Base-by-base conservation (phyloP, 805 yeast genomes). In the Grigorovia jiainica region DNA sequence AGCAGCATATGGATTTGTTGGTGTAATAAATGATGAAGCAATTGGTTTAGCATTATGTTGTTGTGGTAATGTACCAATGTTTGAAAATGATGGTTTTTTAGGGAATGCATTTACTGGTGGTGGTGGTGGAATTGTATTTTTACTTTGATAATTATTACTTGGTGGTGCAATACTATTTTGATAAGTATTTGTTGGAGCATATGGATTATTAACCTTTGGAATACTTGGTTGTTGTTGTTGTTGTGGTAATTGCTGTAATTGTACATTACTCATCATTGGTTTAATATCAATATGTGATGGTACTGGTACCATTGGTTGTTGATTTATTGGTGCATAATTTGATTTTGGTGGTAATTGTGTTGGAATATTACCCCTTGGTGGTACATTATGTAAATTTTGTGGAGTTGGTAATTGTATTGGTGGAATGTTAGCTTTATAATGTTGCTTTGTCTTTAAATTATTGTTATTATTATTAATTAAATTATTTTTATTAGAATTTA, bases 1-100 rank as follows among this genome's bases (percentile, higher is more conserved):
- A 18, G 43, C 29, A 10, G 61, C 54, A 34, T 57, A 54, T 24
- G 62, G 58, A 19, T 60, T 50, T n/a, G 51, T 46, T 17, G 64
- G 57, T 16, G 55, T 46, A 23, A 49, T 44, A 27, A 47, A 47
- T 10, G 55, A 40, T 43, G 46, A 43, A 5, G 42, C n/a, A 8
- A 49, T 42, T 23, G 52, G 34, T 7, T 49, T 40, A 10, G 42
- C 36, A 13, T 47, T 37, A 24, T 52, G 50, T 36, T 61, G 48
- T 25, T 52, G 50, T 36, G 62, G 48, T 29, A 49, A 43, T 3
- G n/a, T 27, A 27, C n/a, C 31, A 27, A n/a, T n/a, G n/a, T n/a
- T n/a, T n/a, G 31, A 27, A 27, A 13, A 7, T 6, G 31, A 6
- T 27, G 31, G 30, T 25, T 4, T 27, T 27, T 16, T 35, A 8